These are phyloP conservation scores for Blastosporella zonata DNA, from an alignment of 1,284 basidiomycete genomes.

Conservation along the genomic window DNA sequence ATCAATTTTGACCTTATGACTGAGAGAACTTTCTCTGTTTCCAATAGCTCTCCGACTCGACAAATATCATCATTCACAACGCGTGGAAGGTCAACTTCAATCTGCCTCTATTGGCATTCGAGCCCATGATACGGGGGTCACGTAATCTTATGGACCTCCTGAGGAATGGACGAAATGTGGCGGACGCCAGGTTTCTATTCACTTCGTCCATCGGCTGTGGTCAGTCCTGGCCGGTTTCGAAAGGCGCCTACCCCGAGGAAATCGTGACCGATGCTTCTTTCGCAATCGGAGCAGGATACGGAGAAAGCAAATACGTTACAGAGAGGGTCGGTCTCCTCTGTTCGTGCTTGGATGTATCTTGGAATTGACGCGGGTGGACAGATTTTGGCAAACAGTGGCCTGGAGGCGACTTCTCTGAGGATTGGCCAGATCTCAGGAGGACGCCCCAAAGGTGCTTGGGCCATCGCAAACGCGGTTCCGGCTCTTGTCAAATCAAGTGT, in stretches of 20 bases:
- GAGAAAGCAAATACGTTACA: slow-evolving; percentile 29
- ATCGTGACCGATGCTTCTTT: slow-evolving; percentile 20
- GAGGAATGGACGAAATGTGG: slow-evolving; percentile 13
- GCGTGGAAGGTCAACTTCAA: slow-evolving; percentile 45
- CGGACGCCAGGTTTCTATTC: slow-evolving; percentile 30
- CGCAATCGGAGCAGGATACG: slow-evolving; percentile 28
- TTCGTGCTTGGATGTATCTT: background rate
- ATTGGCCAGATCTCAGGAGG: slow-evolving; percentile 4
- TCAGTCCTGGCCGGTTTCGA: slow-evolving; percentile 28
- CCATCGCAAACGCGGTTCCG: slow-evolving; percentile 1
- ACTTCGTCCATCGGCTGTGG: slow-evolving; percentile 31
- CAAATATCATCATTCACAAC: slow-evolving; percentile 35
- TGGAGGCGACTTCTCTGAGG: background rate
- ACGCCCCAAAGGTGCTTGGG: background rate
- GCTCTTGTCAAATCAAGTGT: slow-evolving; percentile 5
- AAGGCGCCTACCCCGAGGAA: slow-evolving; percentile 27
- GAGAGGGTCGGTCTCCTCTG: slow-evolving; percentile 28
- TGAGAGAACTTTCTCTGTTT: slow-evolving; percentile 4
- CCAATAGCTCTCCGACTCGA: slow-evolving; percentile 23
- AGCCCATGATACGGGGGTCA: slow-evolving; percentile 31
- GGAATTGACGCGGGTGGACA: background rate
- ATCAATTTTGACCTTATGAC: slow-evolving; percentile 5
- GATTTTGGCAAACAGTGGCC: slow-evolving; percentile 1
- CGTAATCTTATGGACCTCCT: slow-evolving; percentile 31
- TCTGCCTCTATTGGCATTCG: slow-evolving; percentile 32